Percentiles rank a stretch among this genome's conserved stretches.
These are phyloP conservation scores for Leccinum subfulvum DNA, from an alignment of 1,284 basidiomycete species.

Conservation along the genomic window DNA sequence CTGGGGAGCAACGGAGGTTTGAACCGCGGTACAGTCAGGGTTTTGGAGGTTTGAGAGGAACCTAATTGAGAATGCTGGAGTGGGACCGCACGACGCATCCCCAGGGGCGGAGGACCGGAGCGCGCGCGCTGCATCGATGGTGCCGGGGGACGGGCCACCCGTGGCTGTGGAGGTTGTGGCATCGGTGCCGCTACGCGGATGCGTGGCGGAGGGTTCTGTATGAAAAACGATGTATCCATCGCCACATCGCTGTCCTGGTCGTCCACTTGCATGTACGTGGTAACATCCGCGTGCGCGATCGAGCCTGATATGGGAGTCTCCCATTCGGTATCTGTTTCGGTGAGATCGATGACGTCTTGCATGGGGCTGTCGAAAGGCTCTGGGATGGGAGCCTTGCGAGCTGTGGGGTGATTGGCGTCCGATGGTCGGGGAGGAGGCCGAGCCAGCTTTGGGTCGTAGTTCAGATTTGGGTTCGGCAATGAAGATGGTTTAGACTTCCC, in stretches of 20 bases:
- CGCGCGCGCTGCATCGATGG: slow-evolving; percentile 18
- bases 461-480: slow-evolving; percentile 17
- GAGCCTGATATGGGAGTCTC: slow-evolving; percentile 7
- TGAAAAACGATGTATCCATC: slow-evolving; percentile 9
- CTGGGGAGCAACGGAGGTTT: slow-evolving; percentile 26
- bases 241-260: slow-evolving; percentile 8
- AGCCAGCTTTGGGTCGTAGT: slow-evolving; percentile 11
- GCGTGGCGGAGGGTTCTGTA: neutral
- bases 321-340: slow-evolving; percentile 22
- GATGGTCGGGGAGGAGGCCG: slow-evolving; percentile 5
- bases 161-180: slow-evolving; percentile 5
- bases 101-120: slow-evolving; percentile 26
- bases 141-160: neutral
- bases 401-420: neutral
- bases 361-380: slow-evolving; percentile 12
- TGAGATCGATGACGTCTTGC: slow-evolving; percentile 24
- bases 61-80: slow-evolving; percentile 22
- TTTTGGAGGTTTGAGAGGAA: slow-evolving; percentile 24
- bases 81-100: slow-evolving; percentile 29
- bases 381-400: neutral
- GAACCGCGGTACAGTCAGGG: slow-evolving; percentile 23
- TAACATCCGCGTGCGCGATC: slow-evolving; percentile 9
- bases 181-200: neutral
- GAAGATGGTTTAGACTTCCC: slow-evolving; percentile 19
- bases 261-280: slow-evolving; percentile 18